These are phyloP conservation scores for Colletotrichum sp. DNA, from an alignment of 2,329 filamentous ascomycete species.

Conservation along the genomic window DNA sequence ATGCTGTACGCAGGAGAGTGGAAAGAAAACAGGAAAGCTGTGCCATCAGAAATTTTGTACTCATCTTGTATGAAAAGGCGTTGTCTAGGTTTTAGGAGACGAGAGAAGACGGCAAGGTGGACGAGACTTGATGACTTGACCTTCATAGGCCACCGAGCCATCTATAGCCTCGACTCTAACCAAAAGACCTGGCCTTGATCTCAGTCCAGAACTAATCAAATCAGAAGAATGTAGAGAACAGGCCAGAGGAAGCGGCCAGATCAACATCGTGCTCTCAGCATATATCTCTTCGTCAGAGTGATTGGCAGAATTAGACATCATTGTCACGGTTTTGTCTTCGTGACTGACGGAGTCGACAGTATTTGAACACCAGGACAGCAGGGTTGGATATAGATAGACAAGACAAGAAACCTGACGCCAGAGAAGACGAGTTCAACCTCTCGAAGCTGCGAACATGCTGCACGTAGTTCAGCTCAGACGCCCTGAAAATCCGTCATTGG, in stretches of 20 bases:
- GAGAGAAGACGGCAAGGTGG: neutral
- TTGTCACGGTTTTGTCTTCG: neutral
- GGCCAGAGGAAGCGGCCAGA: neutral
- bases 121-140: neutral
- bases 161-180: neutral
- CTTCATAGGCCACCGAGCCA: neutral
- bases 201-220: neutral
- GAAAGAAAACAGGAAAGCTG: neutral
- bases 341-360: neutral
- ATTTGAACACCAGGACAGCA: neutral
- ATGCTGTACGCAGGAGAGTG: neutral
- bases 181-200: neutral
- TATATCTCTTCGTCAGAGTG: neutral
- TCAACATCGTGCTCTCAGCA: neutral
- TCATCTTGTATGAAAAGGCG: neutral
- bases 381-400: neutral
- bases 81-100: neutral
- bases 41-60: neutral
- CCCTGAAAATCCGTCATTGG: neutral
- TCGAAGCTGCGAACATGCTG: neutral
- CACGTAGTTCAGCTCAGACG: neutral
- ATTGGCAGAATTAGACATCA: neutral
- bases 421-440: neutral
- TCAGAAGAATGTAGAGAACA: neutral
- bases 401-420: neutral